Evolutionary conservation across 2,329 filamentous ascomycete genomes (phyloP).

Genomic region (Fusarium transvaalense): DNA sequence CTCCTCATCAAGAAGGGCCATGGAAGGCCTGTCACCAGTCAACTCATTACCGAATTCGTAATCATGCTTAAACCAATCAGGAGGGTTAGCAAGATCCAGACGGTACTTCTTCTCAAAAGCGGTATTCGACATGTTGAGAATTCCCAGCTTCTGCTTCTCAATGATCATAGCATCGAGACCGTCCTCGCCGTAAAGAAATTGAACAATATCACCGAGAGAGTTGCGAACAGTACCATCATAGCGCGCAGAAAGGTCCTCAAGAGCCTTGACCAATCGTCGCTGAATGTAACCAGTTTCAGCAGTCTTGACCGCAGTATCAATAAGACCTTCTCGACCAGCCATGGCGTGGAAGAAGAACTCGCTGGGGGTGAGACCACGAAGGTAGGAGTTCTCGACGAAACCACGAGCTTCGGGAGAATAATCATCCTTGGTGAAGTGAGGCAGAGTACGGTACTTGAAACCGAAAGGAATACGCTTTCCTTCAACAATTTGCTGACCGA

Average conservation of each 20-base stretch:
- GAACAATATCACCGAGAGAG: constrained; percentile 94
- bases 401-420: constrained; percentile 97
- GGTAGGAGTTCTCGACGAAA: constrained; percentile 98
- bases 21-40: constrained; percentile 86
- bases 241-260: constrained; percentile 97
- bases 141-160: constrained; percentile 90
- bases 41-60: constrained; percentile 87
- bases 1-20: constrained; percentile 88
- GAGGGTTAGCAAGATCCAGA: constrained; percentile 74
- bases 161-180: constrained; percentile 94
- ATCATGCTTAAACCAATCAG: constrained; percentile 71
- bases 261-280: constrained; percentile 95
- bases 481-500: constrained; percentile 98
- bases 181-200: constrained; percentile 98
- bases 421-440: constrained; percentile 99
- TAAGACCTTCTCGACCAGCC: constrained; percentile 99
- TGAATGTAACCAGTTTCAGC: constrained; percentile 99
- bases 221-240: constrained; percentile 98
- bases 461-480: constrained; percentile 99
- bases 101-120: constrained; percentile 86
- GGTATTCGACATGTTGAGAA: constrained; percentile 81
- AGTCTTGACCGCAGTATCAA: constrained; percentile 99
- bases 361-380: constrained; percentile 92
- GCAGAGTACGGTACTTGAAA: constrained; percentile 97
- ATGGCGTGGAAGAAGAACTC: constrained; percentile 99